Evolutionary conservation across 2,329 filamentous ascomycete genomes (phyloP).

Genomic region (Penicillium sp.): DNA sequence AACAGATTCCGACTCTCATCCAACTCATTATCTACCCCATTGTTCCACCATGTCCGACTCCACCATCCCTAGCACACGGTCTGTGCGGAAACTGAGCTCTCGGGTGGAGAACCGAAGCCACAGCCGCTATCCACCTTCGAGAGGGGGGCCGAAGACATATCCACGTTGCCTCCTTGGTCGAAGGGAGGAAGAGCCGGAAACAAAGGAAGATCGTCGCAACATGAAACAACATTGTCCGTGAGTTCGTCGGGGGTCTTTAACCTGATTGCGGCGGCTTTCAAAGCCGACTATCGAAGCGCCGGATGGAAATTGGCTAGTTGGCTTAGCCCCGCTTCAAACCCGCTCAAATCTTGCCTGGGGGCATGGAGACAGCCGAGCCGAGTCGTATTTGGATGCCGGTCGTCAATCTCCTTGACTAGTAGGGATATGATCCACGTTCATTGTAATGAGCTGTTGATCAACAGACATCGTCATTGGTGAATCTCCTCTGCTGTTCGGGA

Average conservation of each 20-base stretch:
- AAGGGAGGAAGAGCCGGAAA: not conserved
- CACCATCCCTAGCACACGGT: conserved; percentile 5
- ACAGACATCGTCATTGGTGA: not conserved
- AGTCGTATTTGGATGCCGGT: not conserved
- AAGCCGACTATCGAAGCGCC: not conserved
- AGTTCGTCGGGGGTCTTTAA: not conserved
- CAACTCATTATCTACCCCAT: not conserved
- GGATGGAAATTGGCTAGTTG: not conserved
- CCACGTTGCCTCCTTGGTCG: not conserved
- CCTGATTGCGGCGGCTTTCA: not conserved
- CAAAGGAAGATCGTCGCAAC: not conserved
- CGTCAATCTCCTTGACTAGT: conserved; percentile 1
- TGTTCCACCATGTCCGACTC: not conserved
- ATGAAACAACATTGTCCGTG: not conserved
- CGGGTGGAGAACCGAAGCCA: conserved; percentile 22
- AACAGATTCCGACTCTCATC: not conserved
- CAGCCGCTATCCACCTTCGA: conserved; percentile 16
- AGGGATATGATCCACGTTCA: conserved; percentile 8
- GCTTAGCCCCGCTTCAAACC: not conserved
- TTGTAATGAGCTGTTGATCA: not conserved
- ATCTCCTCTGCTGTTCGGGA: not conserved
- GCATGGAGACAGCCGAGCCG: not conserved
- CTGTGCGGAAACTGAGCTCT: conserved; percentile 15
- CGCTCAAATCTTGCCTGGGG: not conserved
- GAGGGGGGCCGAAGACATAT: not conserved